Evolutionary conservation across 2,329 filamentous ascomycete genomes (phyloP), one percentile per base, ranked within the genome.

Genomic region (Botrytis aclada): DNA sequence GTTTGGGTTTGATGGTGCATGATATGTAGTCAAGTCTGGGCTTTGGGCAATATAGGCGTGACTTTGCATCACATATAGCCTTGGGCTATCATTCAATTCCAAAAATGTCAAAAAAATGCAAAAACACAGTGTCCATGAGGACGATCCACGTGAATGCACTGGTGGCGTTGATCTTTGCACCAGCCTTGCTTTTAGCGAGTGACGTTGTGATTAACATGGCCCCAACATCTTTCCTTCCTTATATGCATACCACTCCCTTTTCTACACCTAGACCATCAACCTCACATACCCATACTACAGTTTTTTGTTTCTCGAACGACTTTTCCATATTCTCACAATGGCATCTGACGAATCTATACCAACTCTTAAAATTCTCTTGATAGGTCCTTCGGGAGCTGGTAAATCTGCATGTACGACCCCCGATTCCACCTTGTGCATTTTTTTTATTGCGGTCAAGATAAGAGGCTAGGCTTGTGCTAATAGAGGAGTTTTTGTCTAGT

Each of bases 331-430:
- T 4, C 61, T 74, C 72, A 75, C 70, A 41, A 84, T 85, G 83
- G 81, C 83, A 60, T 85, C 84, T 58, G 84, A 86, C 76, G 84
- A 86, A 74, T 79, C 83, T 32, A 79, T 86, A 39, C 84, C 84
- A 37, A 84, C 84, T 16, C 82, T 88, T 75, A 88, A 88, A 81
- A 82, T 88, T 60, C 80, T 88, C 70, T 83, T 88, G 77, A 86
- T 88, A 79, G 87, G 87, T 20, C 86, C 86, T 18, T 87, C 86
- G 37, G 86, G 86, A 73, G 86, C 85, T 29, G 87, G 87, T 58
- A 88, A 88, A 80, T 87, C 86, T 58, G 86, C 86, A 70, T 81
- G 86, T 71, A 74, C 10, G 47, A 41, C 29, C 32, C 39, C 63
- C 29, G 37, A 47, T 61, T 29, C 51, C 63, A 41, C 39, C 54